Evolutionary conservation across 2,329 filamentous ascomycete genomes (phyloP).

Genomic region (Pyricularia grisea): DNA sequence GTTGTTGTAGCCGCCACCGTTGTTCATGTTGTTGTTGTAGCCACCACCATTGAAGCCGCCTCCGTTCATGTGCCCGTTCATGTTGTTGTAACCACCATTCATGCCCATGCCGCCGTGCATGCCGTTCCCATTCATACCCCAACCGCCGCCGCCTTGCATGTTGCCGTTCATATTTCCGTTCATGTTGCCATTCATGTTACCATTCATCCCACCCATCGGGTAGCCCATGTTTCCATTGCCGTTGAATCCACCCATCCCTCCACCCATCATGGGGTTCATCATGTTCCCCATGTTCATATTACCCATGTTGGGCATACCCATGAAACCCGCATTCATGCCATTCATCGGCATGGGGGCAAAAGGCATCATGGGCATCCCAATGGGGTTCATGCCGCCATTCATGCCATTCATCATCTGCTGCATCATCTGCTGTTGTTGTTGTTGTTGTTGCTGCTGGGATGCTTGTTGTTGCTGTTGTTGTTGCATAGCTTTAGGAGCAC

Average conservation of each 20-base stretch:
- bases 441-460: constrained; percentile 38
- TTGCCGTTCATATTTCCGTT: constrained; percentile 13
- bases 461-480: constrained; percentile 37
- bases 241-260: constrained; percentile 24
- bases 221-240: constrained; percentile 26
- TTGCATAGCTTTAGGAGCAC: constrained; percentile 57
- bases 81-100: constrained; percentile 22
- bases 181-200: constrained; percentile 25
- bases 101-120: constrained; percentile 16
- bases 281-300: constrained; percentile 21
- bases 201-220: constrained; percentile 15
- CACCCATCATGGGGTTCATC: constrained; percentile 27
- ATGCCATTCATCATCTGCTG: constrained; percentile 30
- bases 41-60: constrained; percentile 22
- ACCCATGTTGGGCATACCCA: constrained; percentile 29
- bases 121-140: constrained; percentile 18
- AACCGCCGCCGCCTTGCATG: neutral
- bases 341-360: constrained; percentile 13
- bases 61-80: constrained; percentile 21
- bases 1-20: too few relatives aligned
- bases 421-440: constrained; percentile 30
- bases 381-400: constrained; percentile 12
- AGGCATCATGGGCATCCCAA: constrained; percentile 24
- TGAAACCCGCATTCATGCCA: constrained; percentile 20
- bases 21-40: constrained; percentile 12